Base-by-base conservation (phyloP, 257 asterid genomes). In the Fraxinus pennsylvanica region DNA sequence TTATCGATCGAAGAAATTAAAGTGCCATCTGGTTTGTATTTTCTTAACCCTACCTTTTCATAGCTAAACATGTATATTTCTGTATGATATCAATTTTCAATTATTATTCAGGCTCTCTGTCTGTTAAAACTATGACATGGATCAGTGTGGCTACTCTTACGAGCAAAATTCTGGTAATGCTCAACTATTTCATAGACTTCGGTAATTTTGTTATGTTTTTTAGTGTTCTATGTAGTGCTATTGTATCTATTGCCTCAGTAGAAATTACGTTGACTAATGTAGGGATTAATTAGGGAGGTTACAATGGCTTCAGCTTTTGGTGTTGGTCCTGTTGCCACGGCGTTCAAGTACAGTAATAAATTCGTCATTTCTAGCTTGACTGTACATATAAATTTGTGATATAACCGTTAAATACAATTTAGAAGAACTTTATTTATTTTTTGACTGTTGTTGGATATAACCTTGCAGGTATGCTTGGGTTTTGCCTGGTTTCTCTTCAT, bases 401-500 rank as follows among this genome's bases (percentile, higher is more conserved):
- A n/a, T 54, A 29, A 80, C 30, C 47, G 45, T 69, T 45, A 45
- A 10, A 13, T 12, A 12, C 5, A 45, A 0, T 45, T 45, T 12
- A 2, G 17, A 43, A 45, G 52, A 45, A 45, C 19, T 6, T 6
- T 36, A 5, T 3, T 7, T 21, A 74, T 14, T 57, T 45, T 69
- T 36, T 75, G 76, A 68, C 66, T 68, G 6, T 12, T 68, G 70
- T 68, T 74, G 69, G 76, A 27, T 47, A 54, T 81, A 14, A 45
- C 17, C 15, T 73, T 74, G 45, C 80, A 85, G 89, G 82, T 87
- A 87, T 80, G 88, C 90, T 83, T 84, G 75, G 63, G 83, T 86
- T 52, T 78, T 85, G 78, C 86, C 91, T 73, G 86, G 88, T 75
- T 87, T 87, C 79, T 84, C 88, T 9, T 80, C 85, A 71, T 83